Evolutionary conservation across 495 filamentous ascomycete genomes (phyloP).

Genomic region (Amniculicola lignicola): DNA sequence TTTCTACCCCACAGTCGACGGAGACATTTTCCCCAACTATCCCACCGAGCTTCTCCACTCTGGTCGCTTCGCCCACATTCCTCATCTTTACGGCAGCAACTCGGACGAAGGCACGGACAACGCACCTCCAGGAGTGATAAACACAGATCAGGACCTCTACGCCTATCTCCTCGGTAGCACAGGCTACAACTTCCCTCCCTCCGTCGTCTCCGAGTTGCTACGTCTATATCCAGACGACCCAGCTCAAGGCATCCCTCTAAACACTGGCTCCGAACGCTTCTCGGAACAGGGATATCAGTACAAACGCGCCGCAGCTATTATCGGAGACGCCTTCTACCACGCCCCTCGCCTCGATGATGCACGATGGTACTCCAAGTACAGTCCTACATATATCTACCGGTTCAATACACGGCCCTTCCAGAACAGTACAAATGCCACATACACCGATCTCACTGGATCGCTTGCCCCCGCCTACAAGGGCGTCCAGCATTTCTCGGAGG

Average conservation of each 20-base stretch:
- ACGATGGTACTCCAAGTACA: constrained; percentile 28
- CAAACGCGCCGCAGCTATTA: constrained; percentile 32
- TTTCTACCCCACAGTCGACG: constrained; percentile 34
- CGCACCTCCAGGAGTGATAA: constrained; percentile 26
- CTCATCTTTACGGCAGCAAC: constrained; percentile 32
- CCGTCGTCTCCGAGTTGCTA: constrained; percentile 26
- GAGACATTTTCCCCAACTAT: constrained; percentile 34
- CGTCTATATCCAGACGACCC: constrained; percentile 34
- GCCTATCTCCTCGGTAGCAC: constrained; percentile 24
- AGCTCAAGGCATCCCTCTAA: constrained; percentile 27
- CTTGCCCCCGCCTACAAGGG: constrained; percentile 31
- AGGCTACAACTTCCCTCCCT: constrained; percentile 28
- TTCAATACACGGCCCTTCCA: constrained; percentile 34
- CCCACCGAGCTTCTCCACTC: constrained; percentile 27
- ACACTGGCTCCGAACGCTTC: constrained; percentile 31
- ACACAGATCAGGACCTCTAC: constrained; percentile 30
- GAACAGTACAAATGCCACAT: constrained; percentile 31
- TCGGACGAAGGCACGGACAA: constrained; percentile 34
- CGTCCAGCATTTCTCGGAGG: constrained; percentile 33
- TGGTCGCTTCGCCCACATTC: constrained; percentile 33
- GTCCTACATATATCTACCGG: constrained; percentile 33
- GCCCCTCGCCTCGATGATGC: constrained; percentile 29
- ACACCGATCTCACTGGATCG: constrained; percentile 9
- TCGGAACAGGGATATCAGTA: constrained; percentile 30
- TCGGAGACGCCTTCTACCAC: constrained; percentile 35